Evolutionary conservation across 2,329 filamentous ascomycete genomes (phyloP).

Genomic region (Raffaelea arxii): DNA sequence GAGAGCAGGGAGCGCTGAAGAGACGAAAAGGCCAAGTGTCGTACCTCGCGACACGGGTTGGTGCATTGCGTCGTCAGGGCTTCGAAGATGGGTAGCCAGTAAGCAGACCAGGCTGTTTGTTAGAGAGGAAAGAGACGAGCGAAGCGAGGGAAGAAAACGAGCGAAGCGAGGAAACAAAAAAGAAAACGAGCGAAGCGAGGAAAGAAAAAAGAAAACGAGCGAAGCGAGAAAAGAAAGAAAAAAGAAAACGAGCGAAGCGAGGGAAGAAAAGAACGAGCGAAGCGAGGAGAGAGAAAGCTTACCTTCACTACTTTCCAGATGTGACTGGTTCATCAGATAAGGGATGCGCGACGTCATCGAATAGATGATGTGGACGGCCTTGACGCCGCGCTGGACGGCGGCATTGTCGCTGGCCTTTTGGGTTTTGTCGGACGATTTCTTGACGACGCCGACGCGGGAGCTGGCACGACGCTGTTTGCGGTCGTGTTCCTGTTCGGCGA

Average conservation of each 20-base stretch:
- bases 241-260: too few relatives aligned
- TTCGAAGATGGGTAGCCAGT: slow-evolving; percentile 93
- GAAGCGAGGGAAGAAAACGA: not conserved
- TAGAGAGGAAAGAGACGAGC: slow-evolving; percentile 4
- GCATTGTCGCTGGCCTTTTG: slow-evolving; percentile 50
- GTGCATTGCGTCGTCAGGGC: slow-evolving; percentile 83
- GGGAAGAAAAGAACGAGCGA: slow-evolving; percentile 5
- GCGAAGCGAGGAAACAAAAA: too few relatives aligned
- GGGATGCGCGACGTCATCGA: slow-evolving; percentile 75
- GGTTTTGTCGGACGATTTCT: not conserved
- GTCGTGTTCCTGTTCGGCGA: slow-evolving; percentile 60
- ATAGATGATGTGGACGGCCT: slow-evolving; percentile 73
- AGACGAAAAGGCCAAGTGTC: slow-evolving; percentile 77
- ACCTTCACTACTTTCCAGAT: slow-evolving; percentile 81
- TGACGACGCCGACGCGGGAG: too few relatives aligned
- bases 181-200: too few relatives aligned
- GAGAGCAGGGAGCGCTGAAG: slow-evolving; percentile 81
- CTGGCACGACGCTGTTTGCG: slow-evolving; percentile 26
- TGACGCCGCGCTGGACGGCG: slow-evolving; percentile 65
- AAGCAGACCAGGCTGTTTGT: slow-evolving; percentile 79
- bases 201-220: slow-evolving; percentile 6
- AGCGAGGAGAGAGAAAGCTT: slow-evolving; percentile 15
- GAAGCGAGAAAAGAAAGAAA: not conserved
- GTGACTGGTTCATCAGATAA: slow-evolving; percentile 81
- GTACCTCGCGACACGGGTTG: slow-evolving; percentile 88